Base-by-base conservation (phyloP, 805 yeast species). In the Crinitomyces ghanaensis region DNA sequence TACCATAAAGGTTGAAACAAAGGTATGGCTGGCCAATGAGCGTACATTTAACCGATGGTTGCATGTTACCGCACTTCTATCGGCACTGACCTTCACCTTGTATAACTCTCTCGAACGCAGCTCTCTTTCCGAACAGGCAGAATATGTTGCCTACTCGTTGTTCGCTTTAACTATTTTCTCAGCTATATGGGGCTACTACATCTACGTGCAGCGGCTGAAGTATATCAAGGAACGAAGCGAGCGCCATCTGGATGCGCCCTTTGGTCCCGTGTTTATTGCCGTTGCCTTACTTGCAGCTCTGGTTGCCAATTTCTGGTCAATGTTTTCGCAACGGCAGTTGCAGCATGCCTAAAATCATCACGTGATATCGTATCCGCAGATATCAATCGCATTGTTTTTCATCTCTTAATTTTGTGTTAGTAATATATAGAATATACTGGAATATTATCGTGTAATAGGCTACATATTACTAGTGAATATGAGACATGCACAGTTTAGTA, bases 21-120 rank as follows among this genome's bases (percentile, higher is more conserved):
- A 91, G 53, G 98, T 91, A 9, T 91, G 97, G 96, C 67, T 91
- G 43, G 98, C 98, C 19, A 91, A 91, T 53, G 98, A 91, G 62
- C 78, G 98, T 57, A 91, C 98, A 3, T 88, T 86, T 62, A 78
- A 83, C 64, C 72, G 93, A 57, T 91, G 98, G 98, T 65, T 91
- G 44, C 85, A 79, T 41, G 88, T 88, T 15, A 80, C 93, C 9
- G 74, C 93, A 0, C 63, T 91, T 52, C 66, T 91, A 45, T 75
- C 94, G 14, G 76, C 86, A 0, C 61, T 91, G 48, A 84, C 97
- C 0, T 85, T 86, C 51, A 68, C 91, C 11, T 70, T 91, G 35
- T 82, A 82, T 61, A 71, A 76, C 26, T 77, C 94, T 7, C 80
- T 83, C 14, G 63, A 67, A 41, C 62, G 65, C 19, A 76, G 95